Base-by-base conservation (phyloP, 164 flowering plant genomes). In the Malania oleifera region DNA sequence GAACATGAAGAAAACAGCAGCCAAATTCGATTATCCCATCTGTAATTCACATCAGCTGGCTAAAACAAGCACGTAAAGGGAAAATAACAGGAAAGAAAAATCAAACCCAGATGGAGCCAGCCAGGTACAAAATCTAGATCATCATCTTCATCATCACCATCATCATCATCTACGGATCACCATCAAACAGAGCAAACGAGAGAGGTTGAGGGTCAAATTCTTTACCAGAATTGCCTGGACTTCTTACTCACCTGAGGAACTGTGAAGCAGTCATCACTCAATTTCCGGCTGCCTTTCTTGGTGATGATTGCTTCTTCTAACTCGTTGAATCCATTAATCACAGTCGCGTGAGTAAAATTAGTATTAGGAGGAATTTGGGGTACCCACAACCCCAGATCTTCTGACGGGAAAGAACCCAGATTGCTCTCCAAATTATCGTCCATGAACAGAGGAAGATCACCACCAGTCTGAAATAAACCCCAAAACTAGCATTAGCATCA, bases 211-310 rank as follows among this genome's bases (percentile, higher is more conserved):
- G 4, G 35, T 31, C 9, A 31, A 31, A 31, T 4, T 31, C 18
- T 60, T 56, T 24, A 57, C 46, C 54, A 19, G 39, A 50, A 39
- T 7, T 20, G 56, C 45, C 66, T 63, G 0, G 34, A 37, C 57
- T 52, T 69, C 63, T 73, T 73, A 11, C 60, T 66, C 19, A 63
- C 45, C 19, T 69, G 56, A 46, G 68, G 71, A 53, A 62, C 77
- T 35, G 58, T 49, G 31, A 51, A 60, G 24, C 55, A 45, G 44
- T 67, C 69, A 22, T 40, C 62, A 1, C 14, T 54, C 57, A 52
- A 46, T 47, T 53, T 22, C 25, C 34, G 24, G 20, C 28, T 44
- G 25, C 28, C 5, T 20, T 28, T 56, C 45, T 20, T 22, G 4
- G 6, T 38, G 37, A 10, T 38, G 37, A 10, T 57, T 12, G 54